Evolutionary conservation across 208 protist species (phyloP), one percentile per base, ranked within the genome.

Genomic region (Porcisia hertigi): DNA sequence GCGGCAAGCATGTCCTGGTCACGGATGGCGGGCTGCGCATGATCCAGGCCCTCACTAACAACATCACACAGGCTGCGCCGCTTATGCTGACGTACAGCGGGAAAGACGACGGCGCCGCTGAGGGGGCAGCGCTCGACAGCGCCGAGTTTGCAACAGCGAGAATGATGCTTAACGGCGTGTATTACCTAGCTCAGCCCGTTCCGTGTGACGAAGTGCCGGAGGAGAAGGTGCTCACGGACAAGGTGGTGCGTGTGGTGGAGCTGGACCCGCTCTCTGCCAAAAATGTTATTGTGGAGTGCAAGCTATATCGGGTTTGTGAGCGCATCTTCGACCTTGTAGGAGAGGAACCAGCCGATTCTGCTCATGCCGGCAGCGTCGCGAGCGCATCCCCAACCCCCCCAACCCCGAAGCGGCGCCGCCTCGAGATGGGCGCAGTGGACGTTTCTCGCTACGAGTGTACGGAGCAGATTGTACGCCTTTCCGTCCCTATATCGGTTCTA

Each of bases 1-100:
- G 88, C 65, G 91, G 91, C 41, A 77, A 84, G 23, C 91, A 97
- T 80, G 90, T 97, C 6, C 79, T 97, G 72, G 90, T 97, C 18
- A 85, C 88, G 14, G 93, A 97, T 69, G 90, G 93, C 55, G 93
- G 93, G 65, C 78, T 97, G 47, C 83, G 85, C 49, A 85, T 96
- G 67, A 92, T 97, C 20, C 88, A 92, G 55, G 87, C 90, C 0
- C 73, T 94, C 20, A 92, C 88, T 7, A 86, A 71, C 52, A 58
- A 71, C 30, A 81, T 94, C 65, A 89, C 87, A 7, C 43, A 55
- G 12, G 62, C 65, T 20, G 62, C 58, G 1, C 62, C 63, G 53
- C 82, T 86, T 7, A 49, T 86, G 77, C 64, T 84, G 18, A 81
- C 76, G 23, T 79, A 73, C 69, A 72, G 30, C 41, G 53, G 25